A percentile compares a stretch with the other conserved stretches of the same genome.
These are phyloP conservation scores for Lantana camara DNA, from an alignment of 257 asterid species.

Conservation along the genomic window DNA sequence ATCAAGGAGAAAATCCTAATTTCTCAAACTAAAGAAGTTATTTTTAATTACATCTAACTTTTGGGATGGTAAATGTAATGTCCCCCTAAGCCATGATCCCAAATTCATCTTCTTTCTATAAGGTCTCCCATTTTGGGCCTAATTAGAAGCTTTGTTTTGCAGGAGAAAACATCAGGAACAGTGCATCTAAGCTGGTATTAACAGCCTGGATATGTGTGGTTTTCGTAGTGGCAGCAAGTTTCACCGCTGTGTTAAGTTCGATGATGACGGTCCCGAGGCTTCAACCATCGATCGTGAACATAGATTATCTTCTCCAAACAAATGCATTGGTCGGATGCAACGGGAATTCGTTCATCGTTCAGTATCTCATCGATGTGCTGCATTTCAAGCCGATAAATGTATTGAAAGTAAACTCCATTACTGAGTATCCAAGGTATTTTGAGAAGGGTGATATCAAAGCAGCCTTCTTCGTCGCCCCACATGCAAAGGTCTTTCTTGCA, in stretches of 20 bases:
- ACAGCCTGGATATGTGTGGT: conserved; percentile 54
- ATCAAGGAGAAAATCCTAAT: too few species aligned
- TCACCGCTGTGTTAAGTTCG: conserved; percentile 60
- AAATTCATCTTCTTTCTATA: too few species aligned
- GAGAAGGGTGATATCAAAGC: conserved; percentile 52
- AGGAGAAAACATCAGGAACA: conserved; percentile 50
- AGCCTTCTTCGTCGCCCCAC: conserved; percentile 62
- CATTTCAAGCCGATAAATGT: conserved; percentile 44
- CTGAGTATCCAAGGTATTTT: conserved; percentile 51
- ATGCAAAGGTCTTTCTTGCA: conserved; percentile 59
- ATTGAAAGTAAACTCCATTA: conserved; percentile 25
- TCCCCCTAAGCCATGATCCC: too few species aligned
- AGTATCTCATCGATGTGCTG: conserved; percentile 39
- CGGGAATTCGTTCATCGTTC: conserved; percentile 45
- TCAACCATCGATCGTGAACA: conserved; percentile 42
- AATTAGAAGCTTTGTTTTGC: conserved; percentile 15
- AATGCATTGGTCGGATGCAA: conserved; percentile 63
- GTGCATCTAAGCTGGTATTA: conserved; percentile 51
- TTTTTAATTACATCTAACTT: too few species aligned
- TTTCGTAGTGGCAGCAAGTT: conserved; percentile 50
- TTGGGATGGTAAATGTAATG: too few species aligned
- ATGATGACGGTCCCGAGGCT: conserved; percentile 61
- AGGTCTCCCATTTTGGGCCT: neutral
- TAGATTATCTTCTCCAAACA: conserved; percentile 41
- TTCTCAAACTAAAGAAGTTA: too few species aligned